Percentiles rank a stretch among this genome's conserved stretches.
These are phyloP conservation scores for Blastomyces gilchristii DNA, from an alignment of 2,329 filamentous ascomycete genomes.

Conservation along the genomic window DNA sequence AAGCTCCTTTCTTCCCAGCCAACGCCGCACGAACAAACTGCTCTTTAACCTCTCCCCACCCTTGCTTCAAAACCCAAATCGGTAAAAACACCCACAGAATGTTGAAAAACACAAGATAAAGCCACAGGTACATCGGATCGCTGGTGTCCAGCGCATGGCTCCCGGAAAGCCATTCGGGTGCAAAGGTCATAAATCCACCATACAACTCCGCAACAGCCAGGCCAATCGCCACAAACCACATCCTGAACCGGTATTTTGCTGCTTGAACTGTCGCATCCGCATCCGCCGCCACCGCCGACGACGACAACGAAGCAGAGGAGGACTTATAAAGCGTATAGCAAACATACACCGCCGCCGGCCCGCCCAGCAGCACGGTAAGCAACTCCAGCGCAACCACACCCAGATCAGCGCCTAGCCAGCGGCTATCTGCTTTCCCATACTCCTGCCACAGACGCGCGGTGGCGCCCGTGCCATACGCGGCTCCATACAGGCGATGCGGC, in stretches of 20 bases:
- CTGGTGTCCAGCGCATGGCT: conserved; percentile 47
- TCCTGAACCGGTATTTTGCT: conserved; percentile 26
- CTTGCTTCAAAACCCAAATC: conserved; percentile 47
- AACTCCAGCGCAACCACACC: conserved; percentile 51
- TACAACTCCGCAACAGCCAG: conserved; percentile 56
- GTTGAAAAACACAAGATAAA: conserved; percentile 57
- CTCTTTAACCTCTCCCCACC: conserved; percentile 35
- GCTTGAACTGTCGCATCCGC: conserved; percentile 21
- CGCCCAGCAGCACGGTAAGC: conserved; percentile 50
- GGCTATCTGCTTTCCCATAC: conserved; percentile 53
- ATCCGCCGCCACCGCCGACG: background rate
- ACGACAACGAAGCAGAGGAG: conserved; percentile 2
- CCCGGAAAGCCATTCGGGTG: conserved; percentile 54
- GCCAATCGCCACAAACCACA: conserved; percentile 49
- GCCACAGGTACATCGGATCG: conserved; percentile 53
- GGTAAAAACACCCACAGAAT: conserved; percentile 52
- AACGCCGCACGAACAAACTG: conserved; percentile 27
- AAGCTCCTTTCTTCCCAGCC: conserved; percentile 2
- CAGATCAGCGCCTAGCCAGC: conserved; percentile 51
- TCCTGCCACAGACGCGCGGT: conserved; percentile 53
- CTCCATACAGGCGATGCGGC: conserved; percentile 48
- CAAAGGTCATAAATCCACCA: conserved; percentile 55
- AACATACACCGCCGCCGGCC: conserved; percentile 48
- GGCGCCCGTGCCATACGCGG: conserved; percentile 46
- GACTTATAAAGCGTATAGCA: conserved; percentile 42